A percentile compares a stretch with the other conserved stretches of the same genome.
Conservation (phyloP, 2,329 filamentous ascomycete species). For the Diaporthe ampelina region DNA sequence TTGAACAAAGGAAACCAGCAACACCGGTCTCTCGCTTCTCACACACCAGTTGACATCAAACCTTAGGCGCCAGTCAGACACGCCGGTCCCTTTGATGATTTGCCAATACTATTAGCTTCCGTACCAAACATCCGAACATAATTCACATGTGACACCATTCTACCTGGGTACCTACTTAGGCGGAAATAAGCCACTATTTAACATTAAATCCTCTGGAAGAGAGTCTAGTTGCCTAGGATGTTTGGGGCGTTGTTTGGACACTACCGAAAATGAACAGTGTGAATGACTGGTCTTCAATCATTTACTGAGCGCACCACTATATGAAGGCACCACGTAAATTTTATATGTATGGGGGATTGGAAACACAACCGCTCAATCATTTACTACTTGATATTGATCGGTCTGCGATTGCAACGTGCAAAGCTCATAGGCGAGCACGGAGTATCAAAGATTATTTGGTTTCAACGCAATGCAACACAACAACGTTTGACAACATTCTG, state of each 20-base stretch:
- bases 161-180: too few relatives aligned
- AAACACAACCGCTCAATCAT: too few relatives aligned
- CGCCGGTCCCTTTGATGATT: neutral
- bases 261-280: neutral
- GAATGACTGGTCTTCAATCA: neutral
- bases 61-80: neutral
- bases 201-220: too few relatives aligned
- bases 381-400: too few relatives aligned
- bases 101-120: neutral
- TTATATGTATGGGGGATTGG: too few relatives aligned
- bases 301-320: too few relatives aligned
- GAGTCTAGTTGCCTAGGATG: neutral
- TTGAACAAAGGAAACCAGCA: neutral
- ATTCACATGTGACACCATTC: neutral
- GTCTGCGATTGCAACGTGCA: neutral
- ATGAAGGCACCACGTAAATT: too few relatives aligned
- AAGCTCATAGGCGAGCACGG: too few relatives aligned
- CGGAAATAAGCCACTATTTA: neutral
- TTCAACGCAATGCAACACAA: too few relatives aligned
- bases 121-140: neutral
- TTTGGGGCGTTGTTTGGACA: neutral
- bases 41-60: neutral
- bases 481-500: neutral
- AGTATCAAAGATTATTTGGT: neutral
- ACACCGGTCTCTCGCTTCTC: neutral